Percentiles rank a stretch among this genome's conserved stretches.
These are phyloP conservation scores for Paramecium octaurelia DNA, from an alignment of 73 alveolate genomes.

Conservation along the genomic window DNA sequence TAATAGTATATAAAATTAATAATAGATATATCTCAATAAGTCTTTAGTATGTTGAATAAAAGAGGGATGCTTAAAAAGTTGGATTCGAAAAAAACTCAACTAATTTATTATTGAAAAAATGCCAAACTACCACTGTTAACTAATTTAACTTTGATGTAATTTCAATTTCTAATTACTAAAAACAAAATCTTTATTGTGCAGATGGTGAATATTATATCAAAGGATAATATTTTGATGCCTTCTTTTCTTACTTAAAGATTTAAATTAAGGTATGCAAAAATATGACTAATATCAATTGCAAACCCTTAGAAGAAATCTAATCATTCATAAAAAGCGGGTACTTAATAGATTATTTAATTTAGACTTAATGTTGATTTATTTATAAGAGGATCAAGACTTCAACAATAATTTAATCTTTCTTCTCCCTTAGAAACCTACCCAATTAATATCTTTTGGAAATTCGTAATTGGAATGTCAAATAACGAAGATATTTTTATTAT, in stretches of 20 bases:
- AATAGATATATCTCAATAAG: neutral
- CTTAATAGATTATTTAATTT: neutral
- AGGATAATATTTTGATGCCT: neutral
- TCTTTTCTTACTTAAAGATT: neutral
- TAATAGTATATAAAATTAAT: neutral
- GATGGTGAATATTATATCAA: neutral
- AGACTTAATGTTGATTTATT: neutral
- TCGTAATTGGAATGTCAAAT: neutral
- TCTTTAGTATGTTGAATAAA: neutral
- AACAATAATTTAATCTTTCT: neutral
- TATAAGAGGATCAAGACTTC: neutral
- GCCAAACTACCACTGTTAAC: neutral
- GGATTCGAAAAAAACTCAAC: neutral
- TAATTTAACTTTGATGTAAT: neutral
- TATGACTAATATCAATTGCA: neutral
- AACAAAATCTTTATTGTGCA: neutral
- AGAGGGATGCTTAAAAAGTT: neutral
- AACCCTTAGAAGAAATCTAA: neutral
- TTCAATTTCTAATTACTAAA: neutral
- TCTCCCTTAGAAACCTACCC: neutral
- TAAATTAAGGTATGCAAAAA: neutral
- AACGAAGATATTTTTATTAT: neutral
- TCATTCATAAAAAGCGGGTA: neutral
- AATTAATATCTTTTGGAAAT: neutral
- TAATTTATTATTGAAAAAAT: neutral